Evolutionary conservation across 1,284 basidiomycete genomes (phyloP).

Genomic region (Xerocomus nothofagi): DNA sequence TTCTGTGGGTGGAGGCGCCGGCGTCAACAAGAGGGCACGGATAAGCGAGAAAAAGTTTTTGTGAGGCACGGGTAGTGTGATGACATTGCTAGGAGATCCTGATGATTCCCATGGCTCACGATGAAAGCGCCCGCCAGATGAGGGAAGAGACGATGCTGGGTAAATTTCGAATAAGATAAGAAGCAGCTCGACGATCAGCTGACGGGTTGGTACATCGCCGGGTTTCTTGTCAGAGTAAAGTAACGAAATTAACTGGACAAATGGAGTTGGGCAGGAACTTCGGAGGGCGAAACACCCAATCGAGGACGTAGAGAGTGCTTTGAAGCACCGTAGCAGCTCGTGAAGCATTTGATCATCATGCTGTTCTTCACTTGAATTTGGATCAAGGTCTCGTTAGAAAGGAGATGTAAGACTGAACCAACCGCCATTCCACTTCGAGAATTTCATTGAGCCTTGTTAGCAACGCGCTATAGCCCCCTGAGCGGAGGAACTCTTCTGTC

Average conservation of each 20-base stretch:
- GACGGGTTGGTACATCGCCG: conserved; percentile 86
- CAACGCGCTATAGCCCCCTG: conserved; percentile 85
- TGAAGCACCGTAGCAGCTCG: conserved; percentile 91
- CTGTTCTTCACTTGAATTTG: conserved; percentile 80
- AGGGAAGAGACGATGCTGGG: conserved; percentile 64
- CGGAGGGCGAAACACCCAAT: conserved; percentile 83
- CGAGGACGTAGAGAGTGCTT: conserved; percentile 88
- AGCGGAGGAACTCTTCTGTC: conserved; percentile 86
- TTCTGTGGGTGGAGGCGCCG: conserved; percentile 71
- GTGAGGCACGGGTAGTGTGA: conserved; percentile 71
- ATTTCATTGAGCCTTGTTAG: conserved; percentile 89
- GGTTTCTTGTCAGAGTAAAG: conserved; percentile 98
- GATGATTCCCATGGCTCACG: conserved; percentile 58
- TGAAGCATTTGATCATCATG: conserved; percentile 95
- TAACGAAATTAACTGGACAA: conserved; percentile 76
- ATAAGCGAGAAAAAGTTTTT: conserved; percentile 69
- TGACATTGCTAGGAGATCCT: conserved; percentile 44
- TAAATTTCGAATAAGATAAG: conserved; percentile 84
- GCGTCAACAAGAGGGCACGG: conserved; percentile 69
- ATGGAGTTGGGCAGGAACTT: conserved; percentile 83
- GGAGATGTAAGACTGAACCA: conserved; percentile 20
- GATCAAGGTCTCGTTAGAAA: conserved; percentile 13
- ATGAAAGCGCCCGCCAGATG: conserved; percentile 41
- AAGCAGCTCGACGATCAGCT: conserved; percentile 87
- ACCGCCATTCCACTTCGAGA: conserved; percentile 96